These are phyloP conservation scores for Beauveria australis DNA, from an alignment of 2,329 filamentous ascomycete species.

Conservation along the genomic window DNA sequence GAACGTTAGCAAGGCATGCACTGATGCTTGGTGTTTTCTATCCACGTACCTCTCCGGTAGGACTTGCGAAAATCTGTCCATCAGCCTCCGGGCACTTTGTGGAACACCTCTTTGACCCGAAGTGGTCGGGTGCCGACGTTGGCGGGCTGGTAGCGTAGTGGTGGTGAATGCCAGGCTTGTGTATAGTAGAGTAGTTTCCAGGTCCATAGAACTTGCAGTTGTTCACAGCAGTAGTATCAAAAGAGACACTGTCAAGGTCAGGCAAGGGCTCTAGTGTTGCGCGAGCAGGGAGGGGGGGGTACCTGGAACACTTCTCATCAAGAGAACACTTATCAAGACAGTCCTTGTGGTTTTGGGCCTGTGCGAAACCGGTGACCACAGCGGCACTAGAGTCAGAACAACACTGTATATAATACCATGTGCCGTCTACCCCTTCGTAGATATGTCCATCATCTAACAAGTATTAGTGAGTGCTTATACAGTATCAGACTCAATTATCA, in stretches of 20 bases:
- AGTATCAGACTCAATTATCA: neutral
- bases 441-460: slow-evolving; percentile 13
- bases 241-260: neutral
- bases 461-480: neutral
- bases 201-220: slow-evolving; percentile 16
- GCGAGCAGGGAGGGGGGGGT: neutral
- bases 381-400: slow-evolving; percentile 12
- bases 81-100: slow-evolving; percentile 13
- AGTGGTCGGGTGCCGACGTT: slow-evolving; percentile 2
- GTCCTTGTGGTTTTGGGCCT: slow-evolving; percentile 8
- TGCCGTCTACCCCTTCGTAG: slow-evolving; percentile 14
- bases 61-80: slow-evolving; percentile 8
- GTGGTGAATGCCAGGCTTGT: slow-evolving; percentile 3
- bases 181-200: slow-evolving; percentile 9
- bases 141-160: slow-evolving; percentile 12
- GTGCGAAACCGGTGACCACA: slow-evolving; percentile 3
- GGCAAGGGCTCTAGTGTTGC: neutral
- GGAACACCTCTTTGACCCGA: slow-evolving; percentile 12
- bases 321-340: slow-evolving; percentile 13
- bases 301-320: slow-evolving; percentile 14
- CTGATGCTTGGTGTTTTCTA: neutral
- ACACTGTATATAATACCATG: slow-evolving; percentile 15
- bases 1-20: neutral
- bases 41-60: slow-evolving; percentile 10
- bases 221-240: neutral